Base-by-base conservation (phyloP, 2,329 filamentous ascomycete species). In the Hyphodiscus sp. region DNA sequence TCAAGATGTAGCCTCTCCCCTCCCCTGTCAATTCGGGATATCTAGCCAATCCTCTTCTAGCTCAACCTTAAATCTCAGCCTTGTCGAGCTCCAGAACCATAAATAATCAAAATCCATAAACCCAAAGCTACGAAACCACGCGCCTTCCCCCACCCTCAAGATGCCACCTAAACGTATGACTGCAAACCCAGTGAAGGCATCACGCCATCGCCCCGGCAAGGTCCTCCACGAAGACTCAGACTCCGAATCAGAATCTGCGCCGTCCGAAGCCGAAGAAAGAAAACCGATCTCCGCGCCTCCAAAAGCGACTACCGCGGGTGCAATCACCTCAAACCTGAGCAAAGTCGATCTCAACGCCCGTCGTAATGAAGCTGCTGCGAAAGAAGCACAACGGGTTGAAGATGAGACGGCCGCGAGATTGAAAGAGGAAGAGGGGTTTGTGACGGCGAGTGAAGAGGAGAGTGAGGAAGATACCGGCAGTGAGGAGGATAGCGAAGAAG, bases 151-250 rank as follows among this genome's bases (percentile, higher is more conserved):
- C 33, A 6, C 11, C 33, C 41, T 20, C 52, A 65, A 57, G 45
- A 79, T 81, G 79, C 85, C 87, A 57, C 82, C 85, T 13, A 91
- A 89, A 69, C 87, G 89, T 66, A 96, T 97, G 89, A 97, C 92
- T 58, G 91, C 91, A 58, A 96, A 96, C 67, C 91, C 89, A 2
- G 73, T 86, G 54, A 85, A 84, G 68, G 88, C 90, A 20, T 82
- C 85, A 61, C 87, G 94, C 53, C 87, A 96, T 65, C 85, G 91
- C 54, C 86, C 92, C 16, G 92, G 94, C 61, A 97, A 96, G 70
- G 76, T 85, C 16, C 74, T 77, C 2, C 79, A 74, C 8, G 78
- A 75, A 56, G 66, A 64, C 43, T 81, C 79, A 41, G 76, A 79
- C 55, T 76, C 74, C 6, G 77, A 79, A 47, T 72, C 71, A 60